Evolutionary conservation across 257 asterid genomes (phyloP).

Genomic region (Verbascum thapsus): DNA sequence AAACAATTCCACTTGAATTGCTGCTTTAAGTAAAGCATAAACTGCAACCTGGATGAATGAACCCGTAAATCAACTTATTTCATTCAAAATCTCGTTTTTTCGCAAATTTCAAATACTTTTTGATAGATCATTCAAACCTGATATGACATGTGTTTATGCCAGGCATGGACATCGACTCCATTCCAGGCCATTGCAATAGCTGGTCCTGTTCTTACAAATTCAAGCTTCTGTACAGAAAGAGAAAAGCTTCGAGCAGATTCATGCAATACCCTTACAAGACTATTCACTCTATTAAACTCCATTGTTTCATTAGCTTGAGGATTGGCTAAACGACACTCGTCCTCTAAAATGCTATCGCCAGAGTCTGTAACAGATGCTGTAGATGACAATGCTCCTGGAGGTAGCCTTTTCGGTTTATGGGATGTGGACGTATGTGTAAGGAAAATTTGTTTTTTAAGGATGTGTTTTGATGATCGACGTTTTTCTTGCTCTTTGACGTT

Average conservation of each 20-base stretch:
- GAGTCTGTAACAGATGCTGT: conserved; percentile 36
- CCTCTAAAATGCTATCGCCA: conserved; percentile 30
- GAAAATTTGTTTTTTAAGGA: conserved; percentile 30
- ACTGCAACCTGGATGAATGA: conserved; percentile 61
- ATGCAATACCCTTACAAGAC: conserved; percentile 57
- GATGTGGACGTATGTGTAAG: conserved; percentile 13
- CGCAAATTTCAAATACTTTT: conserved; percentile 12
- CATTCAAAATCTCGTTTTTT: conserved; percentile 5
- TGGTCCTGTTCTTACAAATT: conserved; percentile 48
- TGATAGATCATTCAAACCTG: conserved; percentile 17
- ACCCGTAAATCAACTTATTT: conserved; percentile 6
- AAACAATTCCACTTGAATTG: conserved; percentile 62
- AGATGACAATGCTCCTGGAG: conserved; percentile 47
- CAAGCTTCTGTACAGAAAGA: conserved; percentile 42
- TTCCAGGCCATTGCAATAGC: conserved; percentile 76
- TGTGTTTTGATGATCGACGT: conserved; percentile 26
- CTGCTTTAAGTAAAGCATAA: conserved; percentile 71
- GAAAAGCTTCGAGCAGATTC: conserved; percentile 72
- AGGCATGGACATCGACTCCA: conserved; percentile 40
- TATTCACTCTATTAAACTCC: conserved; percentile 53
- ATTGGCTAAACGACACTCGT: conserved; percentile 31
- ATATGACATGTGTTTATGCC: conserved; percentile 46
- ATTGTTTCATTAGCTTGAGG: conserved; percentile 21
- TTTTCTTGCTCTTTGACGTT: conserved; percentile 38
- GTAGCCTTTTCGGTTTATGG: conserved; percentile 31